Evolutionary conservation across 768 basidiomycete species (phyloP).

Genomic region (Clavaria fumosa): DNA sequence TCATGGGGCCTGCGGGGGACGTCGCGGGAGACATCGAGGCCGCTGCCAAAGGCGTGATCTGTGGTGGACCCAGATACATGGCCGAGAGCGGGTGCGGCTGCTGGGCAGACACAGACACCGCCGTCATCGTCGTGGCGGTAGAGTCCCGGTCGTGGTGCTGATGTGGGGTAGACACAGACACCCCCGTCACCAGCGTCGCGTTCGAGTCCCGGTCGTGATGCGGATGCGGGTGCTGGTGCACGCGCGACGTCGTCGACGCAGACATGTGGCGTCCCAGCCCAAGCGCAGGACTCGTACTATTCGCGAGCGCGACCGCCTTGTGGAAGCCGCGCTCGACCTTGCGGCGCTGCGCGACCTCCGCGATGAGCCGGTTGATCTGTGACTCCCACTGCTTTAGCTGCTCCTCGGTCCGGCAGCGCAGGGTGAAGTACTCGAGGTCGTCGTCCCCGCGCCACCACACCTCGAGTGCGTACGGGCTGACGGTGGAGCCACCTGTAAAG

Average conservation of each 20-base stretch:
- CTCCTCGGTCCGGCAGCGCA: slow-evolving; percentile 86
- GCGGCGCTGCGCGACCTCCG: slow-evolving; percentile 54
- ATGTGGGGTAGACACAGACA: too few relatives aligned
- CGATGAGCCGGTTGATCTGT: slow-evolving; percentile 77
- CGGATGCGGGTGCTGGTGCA: too few relatives aligned
- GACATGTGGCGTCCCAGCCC: slow-evolving; percentile 19
- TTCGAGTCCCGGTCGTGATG: too few relatives aligned
- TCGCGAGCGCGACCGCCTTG: slow-evolving; percentile 30
- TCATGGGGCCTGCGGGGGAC: slow-evolving; percentile 17
- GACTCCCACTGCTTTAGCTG: slow-evolving; percentile 88
- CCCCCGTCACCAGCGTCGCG: too few relatives aligned
- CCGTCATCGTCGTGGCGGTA: slow-evolving; percentile 23
- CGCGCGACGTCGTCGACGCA: too few relatives aligned
- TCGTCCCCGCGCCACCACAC: slow-evolving; percentile 95
- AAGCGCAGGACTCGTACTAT: slow-evolving; percentile 30
- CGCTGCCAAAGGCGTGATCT: not conserved
- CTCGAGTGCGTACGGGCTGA: slow-evolving; percentile 61
- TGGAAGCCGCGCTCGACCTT: slow-evolving; percentile 49
- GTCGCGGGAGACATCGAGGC: slow-evolving; percentile 20
- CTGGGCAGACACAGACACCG: slow-evolving; percentile 11
- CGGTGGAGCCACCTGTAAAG: slow-evolving; percentile 28
- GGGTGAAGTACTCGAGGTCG: slow-evolving; percentile 83
- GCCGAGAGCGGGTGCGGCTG: too few relatives aligned
- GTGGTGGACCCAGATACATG: too few relatives aligned
- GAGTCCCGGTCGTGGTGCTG: too few relatives aligned